Evolutionary conservation across 2,329 filamentous ascomycete genomes (phyloP).

Genomic region (Diaporthe aspalathi): DNA sequence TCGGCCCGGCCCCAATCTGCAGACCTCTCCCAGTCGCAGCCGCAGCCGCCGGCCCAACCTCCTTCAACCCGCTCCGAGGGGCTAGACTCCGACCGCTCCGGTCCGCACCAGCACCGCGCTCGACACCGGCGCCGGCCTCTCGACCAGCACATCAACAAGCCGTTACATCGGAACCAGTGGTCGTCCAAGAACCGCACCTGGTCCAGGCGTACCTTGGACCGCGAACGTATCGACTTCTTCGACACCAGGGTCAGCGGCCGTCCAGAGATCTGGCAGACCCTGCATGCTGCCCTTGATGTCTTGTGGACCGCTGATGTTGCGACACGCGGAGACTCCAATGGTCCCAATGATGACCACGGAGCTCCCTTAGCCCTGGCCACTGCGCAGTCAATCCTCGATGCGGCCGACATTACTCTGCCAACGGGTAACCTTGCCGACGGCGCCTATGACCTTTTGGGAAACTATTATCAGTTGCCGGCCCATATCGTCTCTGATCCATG

Average conservation of each 20-base stretch:
- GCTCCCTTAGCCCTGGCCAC: slow-evolving; percentile 63
- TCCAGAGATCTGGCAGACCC: slow-evolving; percentile 82
- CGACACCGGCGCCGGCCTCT: slow-evolving; percentile 57
- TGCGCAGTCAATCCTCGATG: slow-evolving; percentile 84
- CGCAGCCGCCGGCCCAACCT: slow-evolving; percentile 17
- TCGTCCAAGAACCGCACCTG: slow-evolving; percentile 71
- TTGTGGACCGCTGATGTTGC: slow-evolving; percentile 67
- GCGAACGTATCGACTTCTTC: slow-evolving; percentile 86
- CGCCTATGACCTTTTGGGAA: slow-evolving; percentile 77
- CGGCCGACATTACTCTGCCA: slow-evolving; percentile 79
- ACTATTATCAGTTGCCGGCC: slow-evolving; percentile 75
- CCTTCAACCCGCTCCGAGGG: slow-evolving; percentile 34
- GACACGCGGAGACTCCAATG: slow-evolving; percentile 29
- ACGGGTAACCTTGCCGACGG: slow-evolving; percentile 79
- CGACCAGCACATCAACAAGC: slow-evolving; percentile 76
- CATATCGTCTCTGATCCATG: slow-evolving; percentile 76
- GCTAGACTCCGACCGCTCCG: slow-evolving; percentile 41
- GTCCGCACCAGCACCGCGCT: slow-evolving; percentile 43
- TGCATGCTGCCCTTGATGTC: slow-evolving; percentile 75
- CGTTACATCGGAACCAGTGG: slow-evolving; percentile 75
- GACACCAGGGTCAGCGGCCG: slow-evolving; percentile 86
- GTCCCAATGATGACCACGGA: slow-evolving; percentile 49
- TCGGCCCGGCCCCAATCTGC: slow-evolving; percentile 9
- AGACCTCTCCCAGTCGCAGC: slow-evolving; percentile 11
- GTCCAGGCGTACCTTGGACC: slow-evolving; percentile 75